Base-by-base conservation (phyloP, 1,139 yeast species). In the Yamadazyma jaroonii region DNA sequence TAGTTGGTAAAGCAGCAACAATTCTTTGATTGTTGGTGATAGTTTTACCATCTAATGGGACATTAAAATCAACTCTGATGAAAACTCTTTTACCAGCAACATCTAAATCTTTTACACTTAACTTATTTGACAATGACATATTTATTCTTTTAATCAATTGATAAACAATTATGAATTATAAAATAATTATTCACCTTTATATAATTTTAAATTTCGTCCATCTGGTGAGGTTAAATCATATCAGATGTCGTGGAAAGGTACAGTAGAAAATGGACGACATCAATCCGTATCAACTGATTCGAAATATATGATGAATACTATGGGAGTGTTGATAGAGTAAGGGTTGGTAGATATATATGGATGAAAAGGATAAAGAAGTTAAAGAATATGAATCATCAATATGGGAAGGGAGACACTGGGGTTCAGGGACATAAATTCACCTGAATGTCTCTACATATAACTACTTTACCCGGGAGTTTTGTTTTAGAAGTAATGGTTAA, bases 21-120 rank as follows among this genome's bases (percentile, higher is more conserved):
- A 90, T 92, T 73, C 97, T 84, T 75, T 90, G 97, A 74, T 90
- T 90, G 82, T 92, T 90, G 76, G 97, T 92, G 78, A 90, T 92
- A 62, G 83, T 88, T 59, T 77, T 81, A 52, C 96, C 97, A 62
- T 90, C 96, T 56, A 90, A 80, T 59, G 97, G 97, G 52, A 92
- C 97, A 72, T 92, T 90, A 81, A 90, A 90, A 72, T 90, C 95
- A 49, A 89, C 96, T 72, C 97, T 84, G 77, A 90, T 88, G 72
- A 90, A 88, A 60, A 90, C 97, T 61, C 95, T 80, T 77, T 89
- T 89, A 66, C 79, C 89, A 59, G 83, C 66, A 67, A 87, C 82
- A 63, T 80, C 79, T 54, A 92, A 75, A 70, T 90, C 97, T 63
- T 84, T 81, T 65, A 90, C 95, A 44, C 96, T 84, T 55, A 90